Evolutionary conservation across 2,329 filamentous ascomycete species (phyloP), one percentile per base, ranked within the genome.

Genomic region (Blastomyces silverae): DNA sequence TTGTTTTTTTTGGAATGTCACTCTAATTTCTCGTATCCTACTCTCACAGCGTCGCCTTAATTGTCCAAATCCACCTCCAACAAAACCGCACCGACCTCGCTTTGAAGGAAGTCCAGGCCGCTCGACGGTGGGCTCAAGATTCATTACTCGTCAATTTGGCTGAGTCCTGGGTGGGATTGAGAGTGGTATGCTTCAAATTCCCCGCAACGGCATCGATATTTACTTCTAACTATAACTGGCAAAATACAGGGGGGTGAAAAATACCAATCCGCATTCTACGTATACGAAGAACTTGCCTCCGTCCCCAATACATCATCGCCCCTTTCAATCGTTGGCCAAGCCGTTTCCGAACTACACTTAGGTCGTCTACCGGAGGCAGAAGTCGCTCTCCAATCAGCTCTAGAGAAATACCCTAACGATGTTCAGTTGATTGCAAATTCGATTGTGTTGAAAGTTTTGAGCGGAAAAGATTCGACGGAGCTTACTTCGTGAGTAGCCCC

Each of bases 251-350:
- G 93, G 73, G 92, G 92, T 70, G 92, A 96, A 71, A 94, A 91
- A 76, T 97, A 97, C 79, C 94, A 97, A 74, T 90, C 94, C 74
- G 89, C 93, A 22, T 97, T 96, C 79, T 97, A 99, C 82, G 93
- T 97, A 67, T 97, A 91, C 73, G 93, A 97, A 79, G 94, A 99
- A 78, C 85, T 97, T 60, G 93, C 94, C 4, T 91, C 96, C 74
- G 88, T 90, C 37, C 89, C 92, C 2, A 87, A 90, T 42, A 92
- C 90, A 22, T 87, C 91, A 60, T 90, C 90, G 20, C 83, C 88
- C 62, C 83, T 87, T 70, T 89, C 86, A 22, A 84, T 97, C 64
- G 86, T 96, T 66, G 88, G 91, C 25, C 94, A 97, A 79, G 93
- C 92, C 34, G 87, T 97, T 34, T 89, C 91, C 31, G 93, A 99